Evolutionary conservation across 2,329 filamentous ascomycete species (phyloP).

Genomic region (Leptographium lundbergii): DNA sequence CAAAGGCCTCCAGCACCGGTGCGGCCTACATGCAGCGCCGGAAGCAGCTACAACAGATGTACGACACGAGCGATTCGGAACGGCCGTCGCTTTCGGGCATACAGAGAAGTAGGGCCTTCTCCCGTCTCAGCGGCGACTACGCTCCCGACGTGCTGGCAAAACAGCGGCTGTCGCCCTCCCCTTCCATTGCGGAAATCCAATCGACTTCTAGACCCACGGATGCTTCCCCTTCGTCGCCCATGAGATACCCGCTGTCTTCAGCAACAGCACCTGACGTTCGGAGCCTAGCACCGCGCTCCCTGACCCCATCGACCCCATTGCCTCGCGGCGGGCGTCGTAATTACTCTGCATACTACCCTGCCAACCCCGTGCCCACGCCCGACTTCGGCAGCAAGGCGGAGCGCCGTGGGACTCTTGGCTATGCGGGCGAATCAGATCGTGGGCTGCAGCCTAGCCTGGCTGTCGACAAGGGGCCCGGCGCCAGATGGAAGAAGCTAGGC

Average conservation of each 20-base stretch:
- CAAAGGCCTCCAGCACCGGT: slow-evolving; percentile 32
- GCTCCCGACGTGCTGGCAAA: not conserved
- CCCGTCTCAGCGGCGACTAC: slow-evolving; percentile 3
- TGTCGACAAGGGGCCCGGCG: slow-evolving; percentile 9
- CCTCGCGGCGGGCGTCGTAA: not conserved
- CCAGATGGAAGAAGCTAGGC: slow-evolving; percentile 18
- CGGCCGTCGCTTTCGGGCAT: not conserved
- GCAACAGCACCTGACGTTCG: not conserved
- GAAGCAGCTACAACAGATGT: slow-evolving; percentile 15
- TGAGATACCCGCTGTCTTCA: not conserved
- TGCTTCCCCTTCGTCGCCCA: not conserved
- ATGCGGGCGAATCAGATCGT: not conserved
- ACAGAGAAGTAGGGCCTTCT: not conserved
- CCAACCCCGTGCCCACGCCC: not conserved
- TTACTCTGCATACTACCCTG: not conserved
- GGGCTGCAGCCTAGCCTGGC: not conserved
- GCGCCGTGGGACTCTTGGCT: not conserved
- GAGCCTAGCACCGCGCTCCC: not conserved
- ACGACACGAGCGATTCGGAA: slow-evolving; percentile 13
- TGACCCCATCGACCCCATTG: not conserved
- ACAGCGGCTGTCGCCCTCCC: not conserved
- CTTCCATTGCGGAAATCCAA: not conserved
- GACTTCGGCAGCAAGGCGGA: not conserved
- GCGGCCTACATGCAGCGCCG: slow-evolving; percentile 31
- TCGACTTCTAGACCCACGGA: not conserved